These are phyloP conservation scores for Ashbya aceris DNA, from an alignment of 1,139 yeast genomes.

Conservation along the genomic window DNA sequence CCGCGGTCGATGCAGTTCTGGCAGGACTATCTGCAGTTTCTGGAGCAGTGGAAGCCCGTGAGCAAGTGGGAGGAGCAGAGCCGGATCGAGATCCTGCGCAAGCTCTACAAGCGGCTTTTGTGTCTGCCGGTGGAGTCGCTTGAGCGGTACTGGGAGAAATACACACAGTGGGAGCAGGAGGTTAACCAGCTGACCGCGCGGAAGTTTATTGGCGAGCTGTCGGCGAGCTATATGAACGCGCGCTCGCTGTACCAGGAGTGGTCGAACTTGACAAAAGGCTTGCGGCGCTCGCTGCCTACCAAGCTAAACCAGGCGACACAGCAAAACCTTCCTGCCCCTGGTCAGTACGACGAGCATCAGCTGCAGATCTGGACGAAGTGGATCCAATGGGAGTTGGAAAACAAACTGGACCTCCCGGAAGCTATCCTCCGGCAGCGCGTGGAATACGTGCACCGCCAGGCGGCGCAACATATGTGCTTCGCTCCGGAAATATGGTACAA, in stretches of 20 bases:
- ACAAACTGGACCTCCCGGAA: constrained; percentile 53
- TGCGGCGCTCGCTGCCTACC: constrained; percentile 32
- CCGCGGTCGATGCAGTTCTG: constrained; percentile 64
- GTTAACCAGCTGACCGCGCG: constrained; percentile 70
- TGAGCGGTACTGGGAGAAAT: constrained; percentile 73
- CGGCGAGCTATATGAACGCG: constrained; percentile 85
- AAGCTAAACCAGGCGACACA: constrained; percentile 28
- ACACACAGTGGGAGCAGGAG: constrained; percentile 76
- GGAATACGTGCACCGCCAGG: constrained; percentile 66
- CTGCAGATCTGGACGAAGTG: constrained; percentile 57
- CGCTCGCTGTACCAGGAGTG: constrained; percentile 72
- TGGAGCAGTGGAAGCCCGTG: constrained; percentile 68
- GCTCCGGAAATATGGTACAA: constrained; percentile 84
- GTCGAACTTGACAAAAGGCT: constrained; percentile 43
- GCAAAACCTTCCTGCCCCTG: constrained; percentile 33
- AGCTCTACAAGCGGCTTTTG: constrained; percentile 61
- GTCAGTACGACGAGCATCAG: constrained; percentile 34
- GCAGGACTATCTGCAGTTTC: constrained; percentile 75
- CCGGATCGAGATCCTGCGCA: constrained; percentile 66
- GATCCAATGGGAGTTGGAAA: constrained; percentile 70
- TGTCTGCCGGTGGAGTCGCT: constrained; percentile 64
- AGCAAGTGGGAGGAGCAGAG: constrained; percentile 86
- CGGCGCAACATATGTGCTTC: constrained; percentile 58
- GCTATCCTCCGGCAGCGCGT: constrained; percentile 48
- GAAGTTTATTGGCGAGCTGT: constrained; percentile 73